Conservation (phyloP, 805 yeast genomes). For the Candida verbasci region DNA sequence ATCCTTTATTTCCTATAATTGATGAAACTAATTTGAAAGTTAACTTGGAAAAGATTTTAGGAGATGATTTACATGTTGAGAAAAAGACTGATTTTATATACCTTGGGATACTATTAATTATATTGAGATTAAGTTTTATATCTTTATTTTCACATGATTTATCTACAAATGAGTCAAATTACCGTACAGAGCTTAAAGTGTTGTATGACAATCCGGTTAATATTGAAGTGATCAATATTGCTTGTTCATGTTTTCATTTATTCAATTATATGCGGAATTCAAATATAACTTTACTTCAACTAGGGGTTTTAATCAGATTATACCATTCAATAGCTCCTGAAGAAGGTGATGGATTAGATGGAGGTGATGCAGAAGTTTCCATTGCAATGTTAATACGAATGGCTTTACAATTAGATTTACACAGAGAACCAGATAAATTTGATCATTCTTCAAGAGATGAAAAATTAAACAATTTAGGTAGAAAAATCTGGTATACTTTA, state of each 20-base stretch:
- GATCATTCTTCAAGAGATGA: slow-evolving; percentile 19
- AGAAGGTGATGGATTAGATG: slow-evolving; percentile 55
- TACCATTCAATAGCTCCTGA: slow-evolving; percentile 48
- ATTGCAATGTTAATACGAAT: slow-evolving; percentile 57
- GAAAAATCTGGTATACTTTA: slow-evolving; percentile 55
- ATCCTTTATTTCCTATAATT: slow-evolving; percentile 42
- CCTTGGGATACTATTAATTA: slow-evolving; percentile 29
- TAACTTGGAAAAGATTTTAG: slow-evolving; percentile 7
- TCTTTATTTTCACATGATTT: slow-evolving; percentile 28
- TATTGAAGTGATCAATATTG: slow-evolving; percentile 27
- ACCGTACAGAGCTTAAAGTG: slow-evolving; percentile 18
- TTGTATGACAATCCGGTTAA: slow-evolving; percentile 26
- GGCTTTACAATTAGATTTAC: slow-evolving; percentile 64
- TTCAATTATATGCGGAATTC: slow-evolving; percentile 34
- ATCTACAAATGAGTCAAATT: slow-evolving; percentile 21
- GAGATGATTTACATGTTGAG: slow-evolving; percentile 16
- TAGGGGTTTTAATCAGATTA: slow-evolving; percentile 46
- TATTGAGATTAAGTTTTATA: slow-evolving; percentile 30
- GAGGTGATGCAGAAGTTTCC: slow-evolving; percentile 54
- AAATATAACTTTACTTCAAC: slow-evolving; percentile 50
- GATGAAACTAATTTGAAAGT: slow-evolving; percentile 31
- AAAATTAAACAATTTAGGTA: slow-evolving; percentile 41
- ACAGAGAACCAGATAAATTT: slow-evolving; percentile 56
- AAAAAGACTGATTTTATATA: slow-evolving; percentile 28
- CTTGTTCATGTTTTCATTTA: slow-evolving; percentile 32